Evolutionary conservation across 2,329 filamentous ascomycete species (phyloP).

Genomic region (Seiridium unicorne): DNA sequence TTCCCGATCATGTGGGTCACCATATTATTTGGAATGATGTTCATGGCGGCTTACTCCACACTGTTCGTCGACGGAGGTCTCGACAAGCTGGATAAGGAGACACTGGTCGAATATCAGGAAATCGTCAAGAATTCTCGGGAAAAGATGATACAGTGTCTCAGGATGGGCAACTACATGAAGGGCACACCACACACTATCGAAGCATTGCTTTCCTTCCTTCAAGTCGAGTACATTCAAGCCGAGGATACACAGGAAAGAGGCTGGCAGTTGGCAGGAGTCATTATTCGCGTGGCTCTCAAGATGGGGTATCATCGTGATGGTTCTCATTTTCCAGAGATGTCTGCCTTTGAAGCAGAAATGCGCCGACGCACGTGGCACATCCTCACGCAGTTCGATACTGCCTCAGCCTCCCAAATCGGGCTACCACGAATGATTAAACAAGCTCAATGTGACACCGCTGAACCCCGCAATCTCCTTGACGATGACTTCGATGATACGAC

Average conservation of each 20-base stretch:
- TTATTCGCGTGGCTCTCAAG: not conserved
- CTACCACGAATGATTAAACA: not conserved
- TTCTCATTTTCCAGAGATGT: not conserved
- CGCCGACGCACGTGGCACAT: not conserved
- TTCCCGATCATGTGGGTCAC: not conserved
- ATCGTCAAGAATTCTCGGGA: not conserved
- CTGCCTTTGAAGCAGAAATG: not conserved
- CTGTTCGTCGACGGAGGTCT: not conserved
- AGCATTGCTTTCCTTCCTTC: not conserved
- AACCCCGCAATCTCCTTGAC: not conserved
- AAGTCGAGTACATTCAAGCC: not conserved
- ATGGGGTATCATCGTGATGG: slow-evolving; percentile 3
- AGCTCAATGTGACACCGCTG: not conserved
- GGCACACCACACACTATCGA: not conserved
- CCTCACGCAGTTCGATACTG: not conserved
- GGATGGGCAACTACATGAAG: not conserved
- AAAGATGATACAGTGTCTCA: not conserved
- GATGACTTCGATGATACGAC: not conserved
- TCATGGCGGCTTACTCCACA: not conserved
- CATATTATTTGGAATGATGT: not conserved
- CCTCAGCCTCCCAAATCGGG: not conserved
- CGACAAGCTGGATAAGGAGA: not conserved
- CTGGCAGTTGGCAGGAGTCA: not conserved
- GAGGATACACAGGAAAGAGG: not conserved
- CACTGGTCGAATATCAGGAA: not conserved